Evolutionary conservation across 2,329 filamentous ascomycete genomes (phyloP), one percentile per base, ranked within the genome.

Genomic region (Colletotrichum noveboracense): DNA sequence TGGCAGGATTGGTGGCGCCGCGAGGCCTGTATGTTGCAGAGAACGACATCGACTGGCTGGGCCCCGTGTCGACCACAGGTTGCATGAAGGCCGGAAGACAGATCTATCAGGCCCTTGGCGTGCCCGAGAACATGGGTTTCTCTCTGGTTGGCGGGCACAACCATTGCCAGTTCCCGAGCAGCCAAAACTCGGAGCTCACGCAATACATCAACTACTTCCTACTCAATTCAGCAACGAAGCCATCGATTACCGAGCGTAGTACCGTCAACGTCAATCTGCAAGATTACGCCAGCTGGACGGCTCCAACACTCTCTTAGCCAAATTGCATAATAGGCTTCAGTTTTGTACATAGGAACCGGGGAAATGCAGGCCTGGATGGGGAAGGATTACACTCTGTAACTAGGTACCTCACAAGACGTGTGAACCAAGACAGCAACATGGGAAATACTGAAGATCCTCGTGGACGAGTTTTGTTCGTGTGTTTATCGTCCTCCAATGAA

Each of bases 1-100:
- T 92, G 21, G 90, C 90, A 13, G 90, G 87, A 32, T 84, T 92
- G 76, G 85, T 91, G 52, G 89, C 89, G 3, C 90, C 90, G 34
- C 86, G 90, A 48, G 89, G 90, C 6, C 84, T 92, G 60, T 84
- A 89, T 66, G 86, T 89, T 34, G 88, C 90, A 61, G 90, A 92
- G 84, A 92, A 91, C 80, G 88, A 90, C 78, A 88, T 88, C 77
- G 89, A 91, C 83, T 92, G 90, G 90, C 86, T 91, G 69, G 89
- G 90, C 48, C 89, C 88, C 65, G 88, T 89, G 73, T 87, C 88
- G 70, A 91, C 89, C 18, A 91, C 88, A 30, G 90, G 86, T 66
- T 91, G 89, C 83, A 91, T 91, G 89, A 88, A 88, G 82, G 88
- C 87, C 24, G 89, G 84, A 6, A 86, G 87, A 52, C 83, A 88